These are phyloP conservation scores for Juncus effusus DNA, from an alignment of 176 grass and related monocot genomes.

Conservation along the genomic window DNA sequence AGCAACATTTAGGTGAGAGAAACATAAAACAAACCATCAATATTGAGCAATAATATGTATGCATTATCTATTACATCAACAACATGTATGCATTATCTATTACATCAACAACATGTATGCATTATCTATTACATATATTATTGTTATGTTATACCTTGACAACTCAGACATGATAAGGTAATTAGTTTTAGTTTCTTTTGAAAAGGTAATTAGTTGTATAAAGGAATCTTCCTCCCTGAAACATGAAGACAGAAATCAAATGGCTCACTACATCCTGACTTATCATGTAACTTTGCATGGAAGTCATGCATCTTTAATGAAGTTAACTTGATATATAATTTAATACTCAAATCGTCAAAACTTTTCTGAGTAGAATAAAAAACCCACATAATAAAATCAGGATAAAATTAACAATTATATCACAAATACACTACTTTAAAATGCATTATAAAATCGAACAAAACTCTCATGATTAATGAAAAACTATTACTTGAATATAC, in stretches of 20 bases:
- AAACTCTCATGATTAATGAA: too few species aligned
- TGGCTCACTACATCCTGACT: slow-evolving; percentile 21
- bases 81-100: too few species aligned
- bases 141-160: background rate
- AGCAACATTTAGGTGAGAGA: too few species aligned
- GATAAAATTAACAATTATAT: slow-evolving; percentile 3
- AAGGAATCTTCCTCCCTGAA: slow-evolving; percentile 22
- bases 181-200: slow-evolving; percentile 9
- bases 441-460: too few species aligned
- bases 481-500: too few species aligned
- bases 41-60: too few species aligned
- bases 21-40: too few species aligned
- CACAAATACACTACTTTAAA: too few species aligned
- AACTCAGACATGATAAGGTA: slow-evolving; percentile 20
- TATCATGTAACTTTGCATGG: slow-evolving; percentile 13
- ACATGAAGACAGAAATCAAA: slow-evolving; percentile 26
- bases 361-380: background rate
- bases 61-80: too few species aligned
- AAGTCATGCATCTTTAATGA: background rate
- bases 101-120: too few species aligned
- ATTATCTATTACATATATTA: too few species aligned
- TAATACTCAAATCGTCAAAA: background rate
- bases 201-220: background rate
- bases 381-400: slow-evolving; percentile 5
- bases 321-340: background rate